Percentiles rank a stretch among this genome's conserved stretches.
These are phyloP conservation scores for Vachellia collinsii DNA, from an alignment of 306 rosid genomes.

Conservation along the genomic window DNA sequence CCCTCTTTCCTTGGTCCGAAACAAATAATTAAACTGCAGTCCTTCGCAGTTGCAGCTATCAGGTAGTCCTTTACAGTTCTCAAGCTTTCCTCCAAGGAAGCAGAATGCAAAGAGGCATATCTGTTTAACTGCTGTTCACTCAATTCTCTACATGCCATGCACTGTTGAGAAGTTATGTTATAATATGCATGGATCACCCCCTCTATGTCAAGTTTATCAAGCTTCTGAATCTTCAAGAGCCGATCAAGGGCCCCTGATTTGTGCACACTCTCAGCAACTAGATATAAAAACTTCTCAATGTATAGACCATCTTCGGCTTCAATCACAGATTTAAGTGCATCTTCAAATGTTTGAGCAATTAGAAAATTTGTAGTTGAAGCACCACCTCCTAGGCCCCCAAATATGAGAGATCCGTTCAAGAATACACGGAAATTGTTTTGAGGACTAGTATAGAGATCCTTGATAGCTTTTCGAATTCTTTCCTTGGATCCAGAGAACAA, in stretches of 20 bases:
- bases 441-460: slow-evolving; percentile 79
- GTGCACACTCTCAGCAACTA: slow-evolving; percentile 68
- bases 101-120: slow-evolving; percentile 71
- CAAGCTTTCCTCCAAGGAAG: slow-evolving; percentile 76
- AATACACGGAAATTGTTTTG: slow-evolving; percentile 96
- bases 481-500: slow-evolving; percentile 85
- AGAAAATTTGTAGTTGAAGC: slow-evolving; percentile 59
- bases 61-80: slow-evolving; percentile 76
- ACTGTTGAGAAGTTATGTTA: slow-evolving; percentile 67
- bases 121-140: slow-evolving; percentile 50
- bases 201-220: slow-evolving; percentile 85
- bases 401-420: slow-evolving; percentile 78
- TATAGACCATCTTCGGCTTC: slow-evolving; percentile 58
- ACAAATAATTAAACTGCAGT: slow-evolving; percentile 90
- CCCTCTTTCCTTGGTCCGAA: slow-evolving; percentile 66
- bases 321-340: slow-evolving; percentile 70
- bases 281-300: slow-evolving; percentile 65
- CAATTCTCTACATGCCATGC: slow-evolving; percentile 67
- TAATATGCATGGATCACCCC: slow-evolving; percentile 94
- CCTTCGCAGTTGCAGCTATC: slow-evolving; percentile 87
- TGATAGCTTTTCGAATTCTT: slow-evolving; percentile 74
- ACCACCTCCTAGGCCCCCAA: slow-evolving; percentile 83
- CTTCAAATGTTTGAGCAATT: slow-evolving; percentile 76
- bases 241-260: slow-evolving; percentile 67
- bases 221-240: slow-evolving; percentile 84